A percentile compares a stretch with the other conserved stretches of the same genome.
Conservation (phyloP, 208 protist species). For the Trypanosoma cruzi region DNA sequence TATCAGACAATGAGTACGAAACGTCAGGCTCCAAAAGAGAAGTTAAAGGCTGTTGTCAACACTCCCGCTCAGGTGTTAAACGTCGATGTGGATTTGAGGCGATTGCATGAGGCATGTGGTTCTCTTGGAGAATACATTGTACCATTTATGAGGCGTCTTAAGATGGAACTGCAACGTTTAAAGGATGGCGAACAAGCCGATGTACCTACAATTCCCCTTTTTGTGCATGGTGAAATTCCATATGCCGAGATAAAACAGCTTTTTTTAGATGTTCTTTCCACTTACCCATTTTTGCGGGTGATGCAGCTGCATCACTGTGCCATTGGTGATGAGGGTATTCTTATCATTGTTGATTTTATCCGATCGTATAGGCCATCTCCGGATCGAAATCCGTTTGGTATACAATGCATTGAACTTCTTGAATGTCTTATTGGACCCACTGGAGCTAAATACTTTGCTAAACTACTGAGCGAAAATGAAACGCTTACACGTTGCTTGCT, state of each 20-base stretch:
- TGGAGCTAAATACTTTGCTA: conserved; percentile 72
- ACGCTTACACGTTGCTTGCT: conserved; percentile 70
- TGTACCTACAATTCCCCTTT: conserved; percentile 73
- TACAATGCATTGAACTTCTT: conserved; percentile 81
- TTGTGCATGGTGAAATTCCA: conserved; percentile 56
- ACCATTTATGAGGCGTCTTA: conserved; percentile 75
- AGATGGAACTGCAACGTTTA: conserved; percentile 61
- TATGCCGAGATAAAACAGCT: conserved; percentile 51
- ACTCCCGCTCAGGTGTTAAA: conserved; percentile 67
- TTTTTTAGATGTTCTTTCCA: conserved; percentile 54
- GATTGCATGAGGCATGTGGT: conserved; percentile 58
- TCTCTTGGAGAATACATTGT: conserved; percentile 50
- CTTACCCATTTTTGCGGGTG: conserved; percentile 76
- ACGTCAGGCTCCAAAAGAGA: conserved; percentile 43
- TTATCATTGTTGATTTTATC: conserved; percentile 79
- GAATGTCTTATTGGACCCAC: conserved; percentile 63
- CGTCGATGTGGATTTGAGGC: conserved; percentile 72
- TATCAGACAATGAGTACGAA: conserved; percentile 28
- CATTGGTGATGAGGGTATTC: conserved; percentile 81
- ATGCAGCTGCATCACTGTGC: conserved; percentile 73
- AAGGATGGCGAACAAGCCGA: conserved; percentile 81
- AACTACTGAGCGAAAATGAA: conserved; percentile 61
- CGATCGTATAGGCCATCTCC: conserved; percentile 63
- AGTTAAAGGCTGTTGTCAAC: conserved; percentile 40
- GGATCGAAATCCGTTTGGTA: conserved; percentile 80